Evolutionary conservation across 257 asterid genomes (phyloP).

Genomic region (Nicotiana otophora): DNA sequence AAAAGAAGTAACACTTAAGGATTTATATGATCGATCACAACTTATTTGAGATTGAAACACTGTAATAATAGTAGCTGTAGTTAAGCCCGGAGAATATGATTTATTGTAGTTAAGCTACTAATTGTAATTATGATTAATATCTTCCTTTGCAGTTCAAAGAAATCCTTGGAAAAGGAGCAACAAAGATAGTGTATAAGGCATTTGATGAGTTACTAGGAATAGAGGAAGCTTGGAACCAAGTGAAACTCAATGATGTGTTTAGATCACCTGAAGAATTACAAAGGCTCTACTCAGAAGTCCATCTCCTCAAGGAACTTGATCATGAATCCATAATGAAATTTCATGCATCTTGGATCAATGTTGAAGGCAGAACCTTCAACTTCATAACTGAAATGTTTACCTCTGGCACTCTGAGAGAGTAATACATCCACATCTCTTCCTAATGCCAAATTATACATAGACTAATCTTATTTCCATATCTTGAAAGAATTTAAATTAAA

Average conservation of each 20-base stretch:
- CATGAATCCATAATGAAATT: conserved; percentile 63
- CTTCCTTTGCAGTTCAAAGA: conserved; percentile 50
- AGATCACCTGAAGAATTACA: conserved; percentile 49
- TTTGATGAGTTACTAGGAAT: conserved; percentile 62
- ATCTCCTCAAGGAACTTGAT: conserved; percentile 57
- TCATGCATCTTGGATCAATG: conserved; percentile 56
- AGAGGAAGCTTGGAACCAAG: conserved; percentile 91
- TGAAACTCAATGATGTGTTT: conserved; percentile 44
- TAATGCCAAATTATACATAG: neutral
- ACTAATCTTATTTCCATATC: neutral
- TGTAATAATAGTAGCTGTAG: too few species aligned
- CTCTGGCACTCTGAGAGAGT: conserved; percentile 85
- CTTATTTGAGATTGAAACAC: neutral
- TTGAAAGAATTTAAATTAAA: neutral
- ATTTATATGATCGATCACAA: neutral
- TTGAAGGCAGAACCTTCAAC: conserved; percentile 54
- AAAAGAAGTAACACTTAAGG: neutral
- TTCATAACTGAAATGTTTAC: conserved; percentile 81
- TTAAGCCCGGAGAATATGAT: neutral
- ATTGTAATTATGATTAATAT: neutral
- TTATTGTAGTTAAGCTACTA: too few species aligned
- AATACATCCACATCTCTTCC: conserved; percentile 1
- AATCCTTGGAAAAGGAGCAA: conserved; percentile 84
- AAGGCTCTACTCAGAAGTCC: conserved; percentile 73
- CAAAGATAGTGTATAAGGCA: conserved; percentile 62